These are phyloP conservation scores for Saccharomyces uvarum DNA, from an alignment of 1,139 yeast species.

Conservation along the genomic window DNA sequence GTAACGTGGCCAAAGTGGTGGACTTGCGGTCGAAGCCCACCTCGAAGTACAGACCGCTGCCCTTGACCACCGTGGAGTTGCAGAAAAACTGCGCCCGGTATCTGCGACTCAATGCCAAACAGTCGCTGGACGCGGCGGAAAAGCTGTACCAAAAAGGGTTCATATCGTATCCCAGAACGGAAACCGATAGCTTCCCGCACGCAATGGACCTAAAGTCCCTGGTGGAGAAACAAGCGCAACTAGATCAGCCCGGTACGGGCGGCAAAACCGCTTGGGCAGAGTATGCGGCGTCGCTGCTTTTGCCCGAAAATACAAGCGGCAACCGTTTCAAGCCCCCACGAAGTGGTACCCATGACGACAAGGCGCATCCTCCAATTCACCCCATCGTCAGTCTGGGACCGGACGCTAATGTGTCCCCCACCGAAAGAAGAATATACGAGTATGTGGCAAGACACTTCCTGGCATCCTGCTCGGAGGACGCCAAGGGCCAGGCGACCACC, in stretches of 20 bases:
- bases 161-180: constrained; percentile 94
- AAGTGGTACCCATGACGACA: constrained; percentile 76
- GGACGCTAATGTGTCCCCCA: constrained; percentile 31
- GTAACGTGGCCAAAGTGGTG: constrained; percentile 44
- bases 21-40: constrained; percentile 57
- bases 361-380: constrained; percentile 98
- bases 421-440: constrained; percentile 72
- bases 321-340: constrained; percentile 54
- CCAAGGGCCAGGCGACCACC: constrained; percentile 63
- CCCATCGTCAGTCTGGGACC: constrained; percentile 50
- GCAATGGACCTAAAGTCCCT: constrained; percentile 61
- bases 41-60: constrained; percentile 72
- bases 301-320: constrained; percentile 17
- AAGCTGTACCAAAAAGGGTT: constrained; percentile 76
- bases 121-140: constrained; percentile 79
- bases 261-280: constrained; percentile 40
- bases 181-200: constrained; percentile 79
- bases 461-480: constrained; percentile 90
- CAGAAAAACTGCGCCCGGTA: constrained; percentile 77
- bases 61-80: constrained; percentile 90
- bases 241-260: constrained; percentile 18
- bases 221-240: constrained; percentile 51
- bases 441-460: constrained; percentile 79
- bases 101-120: constrained; percentile 75
- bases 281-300: constrained; percentile 36